These are phyloP conservation scores for Phytophthora lateralis DNA, from an alignment of 352 stramenopile genomes.

Conservation along the genomic window DNA sequence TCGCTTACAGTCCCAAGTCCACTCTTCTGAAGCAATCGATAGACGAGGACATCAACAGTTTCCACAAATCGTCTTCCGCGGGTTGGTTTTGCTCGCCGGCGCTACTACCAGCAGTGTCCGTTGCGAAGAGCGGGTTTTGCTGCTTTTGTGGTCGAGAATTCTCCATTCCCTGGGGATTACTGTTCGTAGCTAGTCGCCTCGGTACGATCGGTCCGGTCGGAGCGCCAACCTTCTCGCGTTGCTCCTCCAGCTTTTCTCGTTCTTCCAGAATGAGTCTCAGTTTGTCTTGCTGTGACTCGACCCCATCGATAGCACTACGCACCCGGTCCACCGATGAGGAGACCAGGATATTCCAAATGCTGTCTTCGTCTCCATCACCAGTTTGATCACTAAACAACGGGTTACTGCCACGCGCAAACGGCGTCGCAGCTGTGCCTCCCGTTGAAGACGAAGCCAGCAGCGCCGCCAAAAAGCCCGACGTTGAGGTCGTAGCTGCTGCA, in stretches of 20 bases:
- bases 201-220: slow-evolving; percentile 17
- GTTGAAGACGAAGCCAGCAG: slow-evolving; percentile 62
- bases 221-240: slow-evolving; percentile 52
- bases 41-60: slow-evolving; percentile 70
- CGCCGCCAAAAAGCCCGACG: slow-evolving; percentile 51
- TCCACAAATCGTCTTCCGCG: slow-evolving; percentile 69
- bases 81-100: slow-evolving; percentile 13
- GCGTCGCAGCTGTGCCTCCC: slow-evolving; percentile 14
- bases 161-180: slow-evolving; percentile 1
- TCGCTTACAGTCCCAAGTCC: slow-evolving; percentile 43
- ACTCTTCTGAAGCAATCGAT: slow-evolving; percentile 56
- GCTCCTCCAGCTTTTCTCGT: slow-evolving; percentile 62
- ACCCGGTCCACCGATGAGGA: slow-evolving; percentile 74
- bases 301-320: slow-evolving; percentile 50
- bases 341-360: slow-evolving; percentile 74
- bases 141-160: slow-evolving; percentile 14
- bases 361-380: slow-evolving; percentile 56
- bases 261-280: slow-evolving; percentile 68
- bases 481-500: slow-evolving; percentile 31
- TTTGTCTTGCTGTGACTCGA: slow-evolving; percentile 53
- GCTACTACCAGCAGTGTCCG: slow-evolving; percentile 5
- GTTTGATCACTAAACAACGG: slow-evolving; percentile 61
- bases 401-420: slow-evolving; percentile 35
- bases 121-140: slow-evolving; percentile 36
- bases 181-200: neutral